Conservation (phyloP, 2,329 filamentous ascomycete species). For the Trichoderma lentiforme region DNA sequence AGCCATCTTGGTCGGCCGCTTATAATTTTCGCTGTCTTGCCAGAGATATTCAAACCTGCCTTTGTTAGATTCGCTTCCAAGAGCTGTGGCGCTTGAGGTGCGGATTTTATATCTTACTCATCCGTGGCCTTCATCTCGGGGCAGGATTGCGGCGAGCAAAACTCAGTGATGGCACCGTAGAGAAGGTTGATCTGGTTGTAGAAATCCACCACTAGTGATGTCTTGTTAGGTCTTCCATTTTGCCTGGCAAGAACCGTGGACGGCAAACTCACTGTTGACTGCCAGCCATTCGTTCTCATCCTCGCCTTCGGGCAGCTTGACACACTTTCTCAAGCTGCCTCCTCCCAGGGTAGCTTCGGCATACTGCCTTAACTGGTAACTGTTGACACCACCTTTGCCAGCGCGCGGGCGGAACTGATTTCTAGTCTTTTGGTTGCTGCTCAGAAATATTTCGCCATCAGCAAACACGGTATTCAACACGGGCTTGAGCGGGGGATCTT, state of each 20-base stretch:
- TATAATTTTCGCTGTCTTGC: constrained; percentile 94
- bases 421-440: constrained; percentile 80
- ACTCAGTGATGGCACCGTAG: constrained; percentile 98
- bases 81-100: too few relatives aligned
- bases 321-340: constrained; percentile 91
- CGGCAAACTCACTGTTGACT: constrained; percentile 74
- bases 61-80: background rate
- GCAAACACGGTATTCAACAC: constrained; percentile 26
- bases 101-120: constrained; percentile 60
- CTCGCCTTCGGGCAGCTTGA: constrained; percentile 94
- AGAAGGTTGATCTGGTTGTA: constrained; percentile 99
- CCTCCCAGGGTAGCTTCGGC: constrained; percentile 95
- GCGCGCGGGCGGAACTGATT: constrained; percentile 89
- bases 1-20: constrained; percentile 95
- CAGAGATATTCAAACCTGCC: constrained; percentile 93
- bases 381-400: constrained; percentile 79
- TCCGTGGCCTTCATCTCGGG: constrained; percentile 99
- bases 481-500: constrained; percentile 26
- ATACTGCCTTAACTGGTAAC: constrained; percentile 95
- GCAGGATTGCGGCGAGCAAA: constrained; percentile 94
- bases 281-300: constrained; percentile 98
- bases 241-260: too few relatives aligned
- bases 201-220: constrained; percentile 83
- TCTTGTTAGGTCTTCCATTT: background rate
- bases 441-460: constrained; percentile 28